Conservation (phyloP, 2,329 filamentous ascomycete species). For the Fusarium phyllophilum region DNA sequence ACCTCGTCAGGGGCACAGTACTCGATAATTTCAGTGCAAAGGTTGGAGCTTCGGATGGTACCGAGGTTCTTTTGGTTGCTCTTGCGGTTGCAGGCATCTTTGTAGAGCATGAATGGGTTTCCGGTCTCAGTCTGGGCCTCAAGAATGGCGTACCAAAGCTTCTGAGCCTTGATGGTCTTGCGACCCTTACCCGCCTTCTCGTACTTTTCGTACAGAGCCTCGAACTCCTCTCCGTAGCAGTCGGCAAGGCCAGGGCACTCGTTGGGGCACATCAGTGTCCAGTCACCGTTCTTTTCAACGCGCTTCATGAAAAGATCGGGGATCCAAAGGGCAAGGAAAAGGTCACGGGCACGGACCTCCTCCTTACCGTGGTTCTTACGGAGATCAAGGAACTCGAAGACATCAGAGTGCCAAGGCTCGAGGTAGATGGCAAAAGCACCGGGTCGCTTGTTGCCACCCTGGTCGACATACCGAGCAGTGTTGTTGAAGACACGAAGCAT, state of each 20-base stretch:
- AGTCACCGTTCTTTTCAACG: slow-evolving; percentile 94
- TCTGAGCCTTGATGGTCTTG: slow-evolving; percentile 94
- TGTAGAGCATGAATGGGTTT: slow-evolving; percentile 99
- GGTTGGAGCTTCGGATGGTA: slow-evolving; percentile 97
- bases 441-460: slow-evolving; percentile 98
- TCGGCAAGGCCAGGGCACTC: slow-evolving; percentile 95
- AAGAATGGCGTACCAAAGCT: slow-evolving; percentile 98
- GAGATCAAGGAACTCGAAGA: slow-evolving; percentile 96
- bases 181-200: slow-evolving; percentile 89
- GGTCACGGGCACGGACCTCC: slow-evolving; percentile 93
- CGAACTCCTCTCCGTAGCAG: slow-evolving; percentile 97
- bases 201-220: slow-evolving; percentile 92
- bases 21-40: slow-evolving; percentile 98
- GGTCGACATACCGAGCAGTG: slow-evolving; percentile 97
- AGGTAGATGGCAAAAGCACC: slow-evolving; percentile 99
- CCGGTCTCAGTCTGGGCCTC: slow-evolving; percentile 99
- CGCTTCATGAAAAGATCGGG: slow-evolving; percentile 99
- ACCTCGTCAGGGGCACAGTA: slow-evolving; percentile 98
- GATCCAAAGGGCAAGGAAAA: slow-evolving; percentile 98
- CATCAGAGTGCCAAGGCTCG: slow-evolving; percentile 98
- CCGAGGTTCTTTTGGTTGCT: slow-evolving; percentile 99
- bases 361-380: slow-evolving; percentile 99
- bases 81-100: slow-evolving; percentile 98
- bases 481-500: slow-evolving; percentile 99
- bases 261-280: slow-evolving; percentile 98